phyloP scores from a whole-genome alignment of 139 green algal species.

The Tetratostichococcus sp. region DNA sequence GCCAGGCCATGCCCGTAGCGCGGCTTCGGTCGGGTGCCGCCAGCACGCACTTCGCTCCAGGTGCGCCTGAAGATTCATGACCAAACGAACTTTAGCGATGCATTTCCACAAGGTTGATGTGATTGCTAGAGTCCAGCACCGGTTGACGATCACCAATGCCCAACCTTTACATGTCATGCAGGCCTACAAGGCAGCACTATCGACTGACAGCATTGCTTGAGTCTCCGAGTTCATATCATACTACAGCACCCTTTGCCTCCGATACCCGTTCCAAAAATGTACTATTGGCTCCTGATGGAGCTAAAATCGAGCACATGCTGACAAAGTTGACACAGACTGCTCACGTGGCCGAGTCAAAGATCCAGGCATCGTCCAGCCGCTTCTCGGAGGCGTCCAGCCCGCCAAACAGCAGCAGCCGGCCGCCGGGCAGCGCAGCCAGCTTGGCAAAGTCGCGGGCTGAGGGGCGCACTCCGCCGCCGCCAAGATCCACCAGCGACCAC shows the following conservation, averaged over 20 bases:
- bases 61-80: constrained; percentile 20
- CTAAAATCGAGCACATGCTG: background rate
- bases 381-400: constrained; percentile 49
- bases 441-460: constrained; percentile 52
- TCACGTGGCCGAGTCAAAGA: constrained; percentile 53
- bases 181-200: too few species aligned
- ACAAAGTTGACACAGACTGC: background rate
- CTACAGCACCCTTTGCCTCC: too few species aligned
- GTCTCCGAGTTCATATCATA: too few species aligned
- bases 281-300: too few species aligned
- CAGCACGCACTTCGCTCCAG: constrained; percentile 47
- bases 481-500: constrained; percentile 41
- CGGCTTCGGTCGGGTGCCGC: constrained; percentile 28
- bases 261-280: too few species aligned
- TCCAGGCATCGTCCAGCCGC: constrained; percentile 59
- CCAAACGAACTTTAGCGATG: too few species aligned
- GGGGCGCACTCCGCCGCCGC: constrained; percentile 18
- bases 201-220: too few species aligned
- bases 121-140: too few species aligned
- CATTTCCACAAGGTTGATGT: too few species aligned
- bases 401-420: constrained; percentile 61
- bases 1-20: constrained; percentile 47
- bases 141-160: too few species aligned
- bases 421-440: constrained; percentile 38
- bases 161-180: too few species aligned